Conservation (phyloP, 208 protist genomes). For the Strigomonas galati region DNA sequence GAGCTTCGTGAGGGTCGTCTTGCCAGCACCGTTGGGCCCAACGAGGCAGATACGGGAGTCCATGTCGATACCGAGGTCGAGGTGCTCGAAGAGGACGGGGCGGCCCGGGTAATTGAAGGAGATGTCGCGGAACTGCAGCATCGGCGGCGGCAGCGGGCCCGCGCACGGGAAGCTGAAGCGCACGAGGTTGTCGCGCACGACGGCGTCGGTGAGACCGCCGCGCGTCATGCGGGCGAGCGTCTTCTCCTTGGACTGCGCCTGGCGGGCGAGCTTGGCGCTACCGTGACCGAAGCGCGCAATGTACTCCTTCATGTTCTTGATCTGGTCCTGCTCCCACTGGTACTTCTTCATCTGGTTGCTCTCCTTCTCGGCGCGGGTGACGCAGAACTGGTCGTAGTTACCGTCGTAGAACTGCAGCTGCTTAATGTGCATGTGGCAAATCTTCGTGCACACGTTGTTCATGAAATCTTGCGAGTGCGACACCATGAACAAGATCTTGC, state of each 20-base stretch:
- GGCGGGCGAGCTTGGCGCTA: slow-evolving; percentile 93
- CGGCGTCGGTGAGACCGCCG: slow-evolving; percentile 92
- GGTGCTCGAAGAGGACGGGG: slow-evolving; percentile 82
- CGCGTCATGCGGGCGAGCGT: slow-evolving; percentile 93
- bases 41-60: slow-evolving; percentile 95
- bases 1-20: slow-evolving; percentile 96
- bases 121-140: slow-evolving; percentile 94
- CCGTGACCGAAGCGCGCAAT: slow-evolving; percentile 95
- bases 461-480: slow-evolving; percentile 97
- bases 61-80: slow-evolving; percentile 95
- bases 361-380: slow-evolving; percentile 91
- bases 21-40: slow-evolving; percentile 97
- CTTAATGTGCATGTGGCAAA: slow-evolving; percentile 90
- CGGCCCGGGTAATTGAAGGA: slow-evolving; percentile 88
- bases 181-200: slow-evolving; percentile 73
- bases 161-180: slow-evolving; percentile 86
- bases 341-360: slow-evolving; percentile 96
- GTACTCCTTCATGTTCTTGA: slow-evolving; percentile 97
- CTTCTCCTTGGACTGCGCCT: slow-evolving; percentile 95
- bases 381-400: slow-evolving; percentile 96
- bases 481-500: slow-evolving; percentile 94
- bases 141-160: slow-evolving; percentile 83
- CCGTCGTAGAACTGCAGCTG: slow-evolving; percentile 91
- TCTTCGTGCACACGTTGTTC: slow-evolving; percentile 97
- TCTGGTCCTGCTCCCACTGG: slow-evolving; percentile 96